Evolutionary conservation across 345 rosid species (phyloP), one percentile per base, ranked within the genome.

Genomic region (Aquilaria malaccensis): DNA sequence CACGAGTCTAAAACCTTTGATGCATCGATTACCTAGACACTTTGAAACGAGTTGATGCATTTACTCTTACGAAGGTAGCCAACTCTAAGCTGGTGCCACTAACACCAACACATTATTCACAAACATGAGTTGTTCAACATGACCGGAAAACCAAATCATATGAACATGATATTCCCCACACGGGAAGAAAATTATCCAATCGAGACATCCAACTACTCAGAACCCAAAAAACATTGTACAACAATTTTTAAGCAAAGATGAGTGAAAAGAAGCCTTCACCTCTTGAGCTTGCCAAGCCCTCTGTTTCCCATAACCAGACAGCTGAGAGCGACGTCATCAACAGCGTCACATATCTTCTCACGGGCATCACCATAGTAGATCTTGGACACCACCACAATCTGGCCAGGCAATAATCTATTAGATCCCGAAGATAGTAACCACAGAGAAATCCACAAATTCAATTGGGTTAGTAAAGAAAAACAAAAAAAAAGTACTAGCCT

Each of bases 281-380:
- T 81, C 81, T 81, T 79, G 59, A 86, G 55, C 45, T 62, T 81
- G 77, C 93, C 85, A 47, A 86, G 83, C 9, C 87, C 93, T 74
- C 93, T 74, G 75, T 81, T 83, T 45, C 93, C 89, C 0, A 83
- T 76, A 31, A 86, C 59, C 55, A 86, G 62, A 66, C 79, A 81
- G 73, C 75, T 81, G 50, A 86, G 69, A 53, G 89, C 87, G 66
- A 83, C 67, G 22, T 67, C 65, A 58, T 86, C 93, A 7, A 86
- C 80, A 9, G 93, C 89, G 68, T 86, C 93, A 50, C 85, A 81
- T 22, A 86, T 61, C 80, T 81, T 81, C 65, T 86, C 93, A 6
- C 87, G 83, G 45, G 89, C 60, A 68, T 86, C 93, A 47, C 93
- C 93, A 86, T 87, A 83, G 43, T 65, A 86, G 50, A 86, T 66